These are phyloP conservation scores for Pseudogymnoascus verrucosus DNA, from an alignment of 2,329 filamentous ascomycete genomes.

Conservation along the genomic window DNA sequence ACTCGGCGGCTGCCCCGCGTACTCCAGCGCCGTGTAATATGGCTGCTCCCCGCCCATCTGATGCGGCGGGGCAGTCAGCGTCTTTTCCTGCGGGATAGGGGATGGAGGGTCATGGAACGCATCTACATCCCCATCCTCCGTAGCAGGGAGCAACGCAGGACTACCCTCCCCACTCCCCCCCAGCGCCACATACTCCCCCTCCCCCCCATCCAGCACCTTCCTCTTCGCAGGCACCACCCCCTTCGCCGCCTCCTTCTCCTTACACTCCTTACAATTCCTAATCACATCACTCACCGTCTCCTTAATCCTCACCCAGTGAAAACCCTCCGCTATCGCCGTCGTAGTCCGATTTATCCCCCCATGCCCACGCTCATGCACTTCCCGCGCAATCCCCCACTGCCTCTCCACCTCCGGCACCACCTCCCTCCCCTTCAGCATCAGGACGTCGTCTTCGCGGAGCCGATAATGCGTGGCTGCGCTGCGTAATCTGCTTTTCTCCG, in stretches of 20 bases:
- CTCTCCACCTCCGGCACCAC: slow-evolving; percentile 83
- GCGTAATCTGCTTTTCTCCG: slow-evolving; percentile 88
- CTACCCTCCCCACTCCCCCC: background rate
- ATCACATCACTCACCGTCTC: slow-evolving; percentile 94
- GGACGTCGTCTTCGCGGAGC: slow-evolving; percentile 62
- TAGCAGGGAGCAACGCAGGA: background rate
- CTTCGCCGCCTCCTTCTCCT: slow-evolving; percentile 61
- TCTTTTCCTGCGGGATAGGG: background rate
- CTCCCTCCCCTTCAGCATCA: slow-evolving; percentile 97
- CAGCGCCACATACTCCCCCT: background rate
- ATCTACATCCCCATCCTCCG: background rate
- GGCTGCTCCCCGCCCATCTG: background rate
- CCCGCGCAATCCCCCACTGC: slow-evolving; percentile 82
- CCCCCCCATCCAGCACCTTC: background rate
- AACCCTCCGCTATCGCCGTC: slow-evolving; percentile 83
- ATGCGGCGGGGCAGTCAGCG: background rate
- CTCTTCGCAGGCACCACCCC: slow-evolving; percentile 28
- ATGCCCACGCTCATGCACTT: slow-evolving; percentile 67
- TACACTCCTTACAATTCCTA: slow-evolving; percentile 77
- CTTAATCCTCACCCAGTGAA: slow-evolving; percentile 97
- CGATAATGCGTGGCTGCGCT: slow-evolving; percentile 95
- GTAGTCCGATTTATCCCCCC: slow-evolving; percentile 98
- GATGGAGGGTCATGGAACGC: background rate
- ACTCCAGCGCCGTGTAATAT: background rate
- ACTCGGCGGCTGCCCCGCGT: background rate